These are phyloP conservation scores for Talaromyces funiculosus DNA, from an alignment of 2,329 filamentous ascomycete genomes.

Conservation along the genomic window DNA sequence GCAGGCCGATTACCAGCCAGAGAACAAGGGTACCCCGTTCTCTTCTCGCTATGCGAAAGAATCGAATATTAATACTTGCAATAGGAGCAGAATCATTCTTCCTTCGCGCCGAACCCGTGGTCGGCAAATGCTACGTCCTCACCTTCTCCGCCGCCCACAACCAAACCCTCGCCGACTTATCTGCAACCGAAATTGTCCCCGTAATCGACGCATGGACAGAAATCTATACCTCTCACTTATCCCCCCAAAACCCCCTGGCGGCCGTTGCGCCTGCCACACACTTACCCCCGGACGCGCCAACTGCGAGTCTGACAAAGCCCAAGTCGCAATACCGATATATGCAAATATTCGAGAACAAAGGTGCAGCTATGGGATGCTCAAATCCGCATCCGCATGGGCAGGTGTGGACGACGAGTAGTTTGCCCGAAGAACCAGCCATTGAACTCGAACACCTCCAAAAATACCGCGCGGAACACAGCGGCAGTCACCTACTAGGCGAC, in stretches of 20 bases:
- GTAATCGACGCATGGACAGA: conserved; percentile 87
- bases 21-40: conserved; percentile 39
- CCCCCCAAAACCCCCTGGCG: conserved; percentile 61
- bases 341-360: conserved; percentile 99
- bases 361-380: conserved; percentile 94
- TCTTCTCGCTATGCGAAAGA: background rate
- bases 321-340: conserved; percentile 84
- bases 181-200: conserved; percentile 67
- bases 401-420: conserved; percentile 85
- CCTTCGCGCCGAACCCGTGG: conserved; percentile 77
- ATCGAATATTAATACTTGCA: background rate
- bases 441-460: conserved; percentile 74
- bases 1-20: conserved; percentile 68
- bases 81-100: conserved; percentile 68
- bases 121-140: conserved; percentile 93
- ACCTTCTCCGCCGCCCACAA: conserved; percentile 91
- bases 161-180: conserved; percentile 86
- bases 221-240: conserved; percentile 77
- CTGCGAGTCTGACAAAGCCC: conserved; percentile 47
- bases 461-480: conserved; percentile 67
- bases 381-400: conserved; percentile 98
- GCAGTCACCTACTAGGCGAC: conserved; percentile 73
- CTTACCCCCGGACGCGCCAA: conserved; percentile 43
- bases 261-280: conserved; percentile 42
- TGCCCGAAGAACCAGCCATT: conserved; percentile 81